Conservation (phyloP, 768 basidiomycete genomes). For the Lentinula guzmanii region DNA sequence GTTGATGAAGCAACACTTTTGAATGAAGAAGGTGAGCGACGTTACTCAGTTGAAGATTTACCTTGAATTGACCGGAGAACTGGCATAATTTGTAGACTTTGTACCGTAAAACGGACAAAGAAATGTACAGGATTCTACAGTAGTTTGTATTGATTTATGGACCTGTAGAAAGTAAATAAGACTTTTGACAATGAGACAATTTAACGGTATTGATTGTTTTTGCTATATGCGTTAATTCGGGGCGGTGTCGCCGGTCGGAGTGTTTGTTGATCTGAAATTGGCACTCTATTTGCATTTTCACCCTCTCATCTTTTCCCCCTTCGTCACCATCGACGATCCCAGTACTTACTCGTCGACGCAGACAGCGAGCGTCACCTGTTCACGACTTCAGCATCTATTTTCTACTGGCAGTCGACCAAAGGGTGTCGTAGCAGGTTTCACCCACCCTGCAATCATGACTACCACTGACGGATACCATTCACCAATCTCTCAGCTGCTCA, state of each 20-base stretch:
- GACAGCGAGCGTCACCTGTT: neutral
- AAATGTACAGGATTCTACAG: neutral
- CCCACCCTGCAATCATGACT: slow-evolving; percentile 23
- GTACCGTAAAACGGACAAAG: slow-evolving; percentile 10
- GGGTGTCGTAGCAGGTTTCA: neutral
- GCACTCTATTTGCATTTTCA: slow-evolving; percentile 9
- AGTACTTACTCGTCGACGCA: neutral
- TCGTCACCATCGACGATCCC: neutral
- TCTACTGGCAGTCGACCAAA: neutral
- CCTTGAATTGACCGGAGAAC: neutral
- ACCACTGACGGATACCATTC: slow-evolving; percentile 37
- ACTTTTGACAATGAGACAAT: neutral
- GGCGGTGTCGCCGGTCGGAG: slow-evolving; percentile 1
- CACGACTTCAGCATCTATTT: neutral
- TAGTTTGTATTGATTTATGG: neutral
- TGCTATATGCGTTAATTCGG: neutral
- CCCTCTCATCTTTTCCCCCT: slow-evolving; percentile 2
- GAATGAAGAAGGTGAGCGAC: slow-evolving; percentile 72
- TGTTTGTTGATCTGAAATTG: slow-evolving; percentile 7
- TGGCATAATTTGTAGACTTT: slow-evolving; percentile 16
- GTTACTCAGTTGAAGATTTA: neutral
- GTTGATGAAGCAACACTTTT: slow-evolving; percentile 79
- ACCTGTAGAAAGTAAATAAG: neutral
- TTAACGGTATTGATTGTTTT: neutral
- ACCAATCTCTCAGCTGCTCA: slow-evolving; percentile 68